Base-by-base conservation (phyloP, 345 rosid genomes). In the Aquilaria malaccensis region DNA sequence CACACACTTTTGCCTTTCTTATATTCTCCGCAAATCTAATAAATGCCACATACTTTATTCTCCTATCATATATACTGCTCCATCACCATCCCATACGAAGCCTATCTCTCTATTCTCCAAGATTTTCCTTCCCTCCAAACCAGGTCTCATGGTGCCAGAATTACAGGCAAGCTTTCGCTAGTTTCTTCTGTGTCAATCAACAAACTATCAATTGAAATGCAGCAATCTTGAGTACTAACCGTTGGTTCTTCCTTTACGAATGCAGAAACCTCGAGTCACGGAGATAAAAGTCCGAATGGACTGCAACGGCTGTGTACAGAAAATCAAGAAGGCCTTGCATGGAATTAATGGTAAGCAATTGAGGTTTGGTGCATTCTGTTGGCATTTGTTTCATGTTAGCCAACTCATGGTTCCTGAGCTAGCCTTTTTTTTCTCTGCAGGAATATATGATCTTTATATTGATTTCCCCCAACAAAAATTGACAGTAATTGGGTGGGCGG, bases 281-380 rank as follows among this genome's bases (percentile, higher is more conserved):
- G 90, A 87, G 78, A 75, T 87, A 52, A 74, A 79, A 30, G 86
- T 87, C 83, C 86, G 86, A 52, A 79, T 87, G 77, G 90, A 87
- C 82, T 87, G 95, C 60, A 84, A 84, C 1, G 95, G 90, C 7
- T 87, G 90, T 3, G 85, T 87, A 3, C 95, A 84, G 74, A 87
- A 87, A 83, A 82, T 87, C 70, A 87, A 81, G 78, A 87, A 76
- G 71, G 85, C 86, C 0, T 61, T 84, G 5, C 76, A 82, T 52
- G 83, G 88, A 61, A 79, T 87, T 59, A 73, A 74, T 2, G 95
- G 95, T 79, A 63, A 77, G 77, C 30, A 46, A n/a, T 32, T 7
- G 10, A 29, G 33, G 31, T 2, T 31, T 55, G 43, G 4, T 13
- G 30, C 30, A 9, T 31, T 2, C 10, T 30, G 2, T 51, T 3